Evolutionary conservation across 306 rosid species (phyloP).

Genomic region (Sindora glabra): DNA sequence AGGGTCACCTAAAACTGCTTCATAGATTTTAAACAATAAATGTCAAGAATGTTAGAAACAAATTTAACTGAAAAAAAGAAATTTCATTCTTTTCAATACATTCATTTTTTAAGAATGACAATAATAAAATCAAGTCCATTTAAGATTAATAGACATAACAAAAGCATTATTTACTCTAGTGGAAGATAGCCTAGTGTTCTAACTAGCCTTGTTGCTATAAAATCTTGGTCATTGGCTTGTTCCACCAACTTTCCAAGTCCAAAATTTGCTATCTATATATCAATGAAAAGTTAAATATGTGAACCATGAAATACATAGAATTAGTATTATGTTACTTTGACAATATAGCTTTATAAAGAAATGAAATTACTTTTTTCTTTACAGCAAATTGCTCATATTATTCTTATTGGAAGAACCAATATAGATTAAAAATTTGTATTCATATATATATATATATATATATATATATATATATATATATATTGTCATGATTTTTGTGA

Average conservation of each 20-base stretch:
- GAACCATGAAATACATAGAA: background rate
- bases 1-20: slow-evolving; percentile 52
- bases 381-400: background rate
- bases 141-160: background rate
- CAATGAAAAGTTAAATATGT: background rate
- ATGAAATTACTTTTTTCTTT: background rate
- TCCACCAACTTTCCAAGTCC: slow-evolving; percentile 44
- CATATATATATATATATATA: too few species aligned
- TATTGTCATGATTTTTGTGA: too few species aligned
- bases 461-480: too few species aligned
- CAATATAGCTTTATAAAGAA: too few species aligned
- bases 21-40: slow-evolving; percentile 24
- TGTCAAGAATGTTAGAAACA: background rate
- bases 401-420: background rate
- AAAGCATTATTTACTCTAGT: slow-evolving; percentile 31
- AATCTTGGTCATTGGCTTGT: slow-evolving; percentile 37
- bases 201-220: slow-evolving; percentile 34
- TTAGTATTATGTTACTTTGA: too few species aligned
- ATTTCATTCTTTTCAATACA: too few species aligned
- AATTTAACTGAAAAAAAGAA: background rate
- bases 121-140: too few species aligned
- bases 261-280: slow-evolving; percentile 40
- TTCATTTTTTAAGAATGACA: background rate
- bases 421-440: too few species aligned
- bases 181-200: slow-evolving; percentile 61